Percentiles rank a stretch among this genome's conserved stretches.
Conservation (phyloP, 768 basidiomycete genomes). For the Mycena metata region DNA sequence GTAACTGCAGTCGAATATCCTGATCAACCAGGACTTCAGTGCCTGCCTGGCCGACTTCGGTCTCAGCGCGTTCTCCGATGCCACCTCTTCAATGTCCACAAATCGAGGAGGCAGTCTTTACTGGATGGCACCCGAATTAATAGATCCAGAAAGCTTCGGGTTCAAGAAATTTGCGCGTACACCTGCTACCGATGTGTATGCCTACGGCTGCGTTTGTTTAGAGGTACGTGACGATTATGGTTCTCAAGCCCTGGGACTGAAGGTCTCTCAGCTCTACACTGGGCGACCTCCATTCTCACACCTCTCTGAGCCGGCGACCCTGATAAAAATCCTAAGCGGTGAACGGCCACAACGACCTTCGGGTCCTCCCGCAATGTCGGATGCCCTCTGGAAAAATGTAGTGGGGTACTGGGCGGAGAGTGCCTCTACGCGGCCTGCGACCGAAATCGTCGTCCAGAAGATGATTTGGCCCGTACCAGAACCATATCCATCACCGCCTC, state of each 20-base stretch:
- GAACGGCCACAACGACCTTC: conserved; percentile 8
- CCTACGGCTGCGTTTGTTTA: conserved; percentile 50
- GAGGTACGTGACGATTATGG: conserved; percentile 39
- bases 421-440: neutral
- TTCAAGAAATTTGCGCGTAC: conserved; percentile 44
- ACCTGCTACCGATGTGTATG: conserved; percentile 48
- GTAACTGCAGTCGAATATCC: conserved; percentile 44
- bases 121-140: conserved; percentile 55
- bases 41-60: conserved; percentile 52
- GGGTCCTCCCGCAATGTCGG: conserved; percentile 1
- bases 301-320: conserved; percentile 1
- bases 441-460: neutral
- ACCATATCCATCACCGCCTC: neutral
- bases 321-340: conserved; percentile 16
- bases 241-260: no score
- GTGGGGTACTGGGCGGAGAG: neutral
- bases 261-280: conserved; percentile 13
- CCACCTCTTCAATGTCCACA: conserved; percentile 41
- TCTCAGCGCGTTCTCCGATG: conserved; percentile 46
- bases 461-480: conserved; percentile 5
- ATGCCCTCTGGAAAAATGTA: conserved; percentile 9
- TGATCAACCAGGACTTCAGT: conserved; percentile 47
- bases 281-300: conserved; percentile 24
- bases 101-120: conserved; percentile 45
- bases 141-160: conserved; percentile 46